Conservation (phyloP, 192 early-diverging fungal genomes). For the Dissophora globulifera region DNA sequence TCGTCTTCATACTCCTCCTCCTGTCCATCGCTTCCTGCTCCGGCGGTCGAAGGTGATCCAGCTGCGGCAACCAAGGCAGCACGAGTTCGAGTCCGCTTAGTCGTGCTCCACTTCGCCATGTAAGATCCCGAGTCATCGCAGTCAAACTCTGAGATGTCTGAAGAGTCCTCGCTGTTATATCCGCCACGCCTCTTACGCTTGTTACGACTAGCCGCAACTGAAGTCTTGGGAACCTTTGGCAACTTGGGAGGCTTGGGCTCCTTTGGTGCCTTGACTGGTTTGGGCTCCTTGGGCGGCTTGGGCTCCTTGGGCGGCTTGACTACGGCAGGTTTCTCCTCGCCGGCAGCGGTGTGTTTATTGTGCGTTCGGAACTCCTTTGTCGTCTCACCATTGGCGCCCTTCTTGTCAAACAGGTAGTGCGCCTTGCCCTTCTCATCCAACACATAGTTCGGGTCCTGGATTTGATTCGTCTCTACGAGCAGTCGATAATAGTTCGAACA, state of each 20-base stretch:
- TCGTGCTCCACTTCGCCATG: constrained; percentile 71
- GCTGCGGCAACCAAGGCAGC: constrained; percentile 28
- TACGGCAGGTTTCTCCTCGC: constrained; percentile 41
- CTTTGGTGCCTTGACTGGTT: constrained; percentile 48
- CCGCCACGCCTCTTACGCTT: constrained; percentile 60
- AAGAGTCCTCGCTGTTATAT: constrained; percentile 66
- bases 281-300: constrained; percentile 51
- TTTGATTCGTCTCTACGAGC: constrained; percentile 87
- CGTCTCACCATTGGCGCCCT: constrained; percentile 78
- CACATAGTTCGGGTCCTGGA: constrained; percentile 92
- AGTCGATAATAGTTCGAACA: constrained; percentile 97
- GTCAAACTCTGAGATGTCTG: constrained; percentile 69
- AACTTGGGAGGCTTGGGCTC: constrained; percentile 36
- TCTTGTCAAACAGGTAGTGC: constrained; percentile 92
- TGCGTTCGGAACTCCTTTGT: constrained; percentile 86
- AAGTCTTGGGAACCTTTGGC: constrained; percentile 56
- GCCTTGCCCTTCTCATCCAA: constrained; percentile 91
- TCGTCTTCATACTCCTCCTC: constrained; percentile 59
- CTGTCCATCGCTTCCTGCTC: constrained; percentile 38
- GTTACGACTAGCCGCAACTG: constrained; percentile 55
- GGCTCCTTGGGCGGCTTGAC: constrained; percentile 50
- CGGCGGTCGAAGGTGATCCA: constrained; percentile 9
- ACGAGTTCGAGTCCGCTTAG: constrained; percentile 66
- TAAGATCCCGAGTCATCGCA: constrained; percentile 77
- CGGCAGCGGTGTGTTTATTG: constrained; percentile 61